Evolutionary conservation across 129 eudicot species (phyloP), one percentile per base, ranked within the genome.

Genomic region (Rutidosis leptorrhynchoides): DNA sequence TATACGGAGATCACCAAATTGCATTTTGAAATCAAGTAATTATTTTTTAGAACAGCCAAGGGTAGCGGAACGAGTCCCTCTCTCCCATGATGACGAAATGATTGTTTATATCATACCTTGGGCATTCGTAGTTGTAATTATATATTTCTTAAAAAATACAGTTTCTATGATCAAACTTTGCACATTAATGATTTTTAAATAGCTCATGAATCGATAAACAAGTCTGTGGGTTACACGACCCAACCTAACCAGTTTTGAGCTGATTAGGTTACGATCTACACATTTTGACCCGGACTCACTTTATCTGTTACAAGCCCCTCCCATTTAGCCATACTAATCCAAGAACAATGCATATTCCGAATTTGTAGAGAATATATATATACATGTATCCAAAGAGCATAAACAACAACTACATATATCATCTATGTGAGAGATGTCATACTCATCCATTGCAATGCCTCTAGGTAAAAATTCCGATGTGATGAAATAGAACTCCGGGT

Each of bases 371-470:
- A n/a, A n/a, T n/a, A 35, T 53, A 67, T 67, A 5, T 33, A 17
- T 30, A 51, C 33, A 51, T 35, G 33, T 24, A 33, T 35, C 23
- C 35, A 40, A 23, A 56, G n/a, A n/a, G 22, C 7, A 68, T 15
- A 54, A n/a, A n/a, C n/a, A 22, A 32, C 15, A n/a, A 32, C 24
- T 69, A 69, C 22, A 22, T 27, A 76, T 69, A 28, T 48, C 64
- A 55, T 70, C 7, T 65, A 40, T 9, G 58, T n/a, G n/a, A 58
- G 37, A 74, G 69, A n/a, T 20, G 55, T 22, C 75, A 67, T 78
- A 84, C 90, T 78, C 21, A n/a, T 81, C 81, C n/a, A 64, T 57
- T 48, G 69, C 32, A 16, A 69, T 64, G 71, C 73, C 46, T 28
- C 77, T 73, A 3, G 75, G 65, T 45, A 70, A 84, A 65, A 78